These are phyloP conservation scores for Oryza rufipogon DNA, from an alignment of 176 grass and related monocot genomes.

Conservation along the genomic window DNA sequence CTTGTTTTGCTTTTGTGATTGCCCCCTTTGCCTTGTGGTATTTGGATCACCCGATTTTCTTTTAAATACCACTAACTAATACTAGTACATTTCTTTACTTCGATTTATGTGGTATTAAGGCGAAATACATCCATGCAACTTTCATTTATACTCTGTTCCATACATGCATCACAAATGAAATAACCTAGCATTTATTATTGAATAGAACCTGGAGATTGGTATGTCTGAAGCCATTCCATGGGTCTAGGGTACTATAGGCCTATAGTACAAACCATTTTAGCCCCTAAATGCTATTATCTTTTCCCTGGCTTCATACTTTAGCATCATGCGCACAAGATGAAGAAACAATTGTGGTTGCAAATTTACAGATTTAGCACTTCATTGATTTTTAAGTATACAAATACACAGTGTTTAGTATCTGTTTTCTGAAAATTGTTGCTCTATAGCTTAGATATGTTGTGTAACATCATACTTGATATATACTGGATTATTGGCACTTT, in stretches of 20 bases:
- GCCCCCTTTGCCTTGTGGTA: background rate
- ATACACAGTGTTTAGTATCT: background rate
- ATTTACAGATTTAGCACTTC: background rate
- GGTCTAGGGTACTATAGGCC: background rate
- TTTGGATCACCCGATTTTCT: background rate
- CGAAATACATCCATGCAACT: background rate
- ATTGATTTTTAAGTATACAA: background rate
- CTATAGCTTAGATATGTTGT: background rate
- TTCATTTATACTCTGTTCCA: background rate
- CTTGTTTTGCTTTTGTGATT: background rate
- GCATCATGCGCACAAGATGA: background rate
- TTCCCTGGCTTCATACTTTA: background rate
- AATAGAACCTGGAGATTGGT: background rate
- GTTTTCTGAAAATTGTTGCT: background rate
- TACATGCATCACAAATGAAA: background rate
- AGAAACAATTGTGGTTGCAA: background rate
- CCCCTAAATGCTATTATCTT: background rate
- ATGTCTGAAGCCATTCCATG: background rate
- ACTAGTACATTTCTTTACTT: background rate
- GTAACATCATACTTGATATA: background rate
- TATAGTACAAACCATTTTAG: background rate
- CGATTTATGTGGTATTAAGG: background rate
- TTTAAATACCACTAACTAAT: background rate
- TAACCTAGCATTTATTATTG: background rate
- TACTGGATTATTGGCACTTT: background rate